Evolutionary conservation across 2,329 filamentous ascomycete species (phyloP), one percentile per base, ranked within the genome.

Genomic region (Coccinonectria pachysandricola): DNA sequence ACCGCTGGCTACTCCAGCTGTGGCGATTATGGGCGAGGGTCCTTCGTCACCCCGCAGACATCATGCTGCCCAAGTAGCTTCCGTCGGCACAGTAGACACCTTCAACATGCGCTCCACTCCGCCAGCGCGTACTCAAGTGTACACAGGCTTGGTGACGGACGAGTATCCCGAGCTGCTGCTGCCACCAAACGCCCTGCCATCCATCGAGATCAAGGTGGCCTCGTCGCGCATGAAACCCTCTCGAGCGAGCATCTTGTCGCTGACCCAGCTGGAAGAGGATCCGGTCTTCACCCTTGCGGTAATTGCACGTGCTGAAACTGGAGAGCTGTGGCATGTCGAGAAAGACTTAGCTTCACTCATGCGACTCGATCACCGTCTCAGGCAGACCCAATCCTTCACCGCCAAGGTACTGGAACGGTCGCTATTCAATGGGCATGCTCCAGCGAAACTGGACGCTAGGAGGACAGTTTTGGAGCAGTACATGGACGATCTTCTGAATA

Each of bases 171-270:
- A 84, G 36, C 66, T 96, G 6, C 59, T 96, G 12, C 64, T 98
- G 2, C 77, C 86, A 7, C 88, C 91, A 0, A 92, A 93, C 50
- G 86, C 87, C 5, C 64, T 98, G 6, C 81, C 84, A 4, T 84
- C 83, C 2, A 79, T 98, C 30, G 73, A 81, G 37, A 76, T 95
- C 24, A 83, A 73, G 50, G 88, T 95, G 4, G 84, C 86, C 4
- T 96, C 91, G 4, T 96, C 91, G 12, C 77, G 91, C n/a, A 76
- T 98, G 64, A 86, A 84, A 48, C 91, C 88, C 9, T 94, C 88
- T 1, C 69, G 88, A 37, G 76, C 85, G 19, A 95, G 87, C 50
- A 71, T 91, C 41, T 63, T 94, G 45, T 82, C 77, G 2, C 63
- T 86, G 8, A 88, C 75, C 26, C 78, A 83, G 35, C 64, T 81